A percentile compares a stretch with the other conserved stretches of the same genome.
These are phyloP conservation scores for Phaseolus lunatus DNA, from an alignment of 306 rosid genomes.

Conservation along the genomic window DNA sequence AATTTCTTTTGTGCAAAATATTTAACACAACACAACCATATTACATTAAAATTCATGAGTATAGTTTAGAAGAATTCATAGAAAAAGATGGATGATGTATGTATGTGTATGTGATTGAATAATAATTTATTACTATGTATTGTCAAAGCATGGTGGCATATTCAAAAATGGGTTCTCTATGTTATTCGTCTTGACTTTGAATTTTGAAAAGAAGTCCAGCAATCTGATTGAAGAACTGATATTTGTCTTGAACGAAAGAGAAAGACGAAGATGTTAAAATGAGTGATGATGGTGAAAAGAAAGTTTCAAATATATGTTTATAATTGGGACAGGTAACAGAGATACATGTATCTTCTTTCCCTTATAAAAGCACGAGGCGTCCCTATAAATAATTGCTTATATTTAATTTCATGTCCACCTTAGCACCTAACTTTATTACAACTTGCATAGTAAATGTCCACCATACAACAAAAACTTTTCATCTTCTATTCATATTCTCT, in stretches of 20 bases:
- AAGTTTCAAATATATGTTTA: slow-evolving; percentile 28
- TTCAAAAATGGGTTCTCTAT: slow-evolving; percentile 43
- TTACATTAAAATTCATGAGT: no score
- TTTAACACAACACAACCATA: no score
- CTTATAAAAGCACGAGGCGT: slow-evolving; percentile 48
- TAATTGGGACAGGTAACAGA: slow-evolving; percentile 27
- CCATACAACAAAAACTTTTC: not conserved
- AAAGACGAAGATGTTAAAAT: slow-evolving; percentile 1
- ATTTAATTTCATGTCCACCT: slow-evolving; percentile 2
- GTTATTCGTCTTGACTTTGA: slow-evolving; percentile 50
- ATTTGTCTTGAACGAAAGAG: not conserved
- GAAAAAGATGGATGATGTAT: no score
- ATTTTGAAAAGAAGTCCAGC: slow-evolving; percentile 39
- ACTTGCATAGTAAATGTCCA: slow-evolving; percentile 27
- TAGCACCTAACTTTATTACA: slow-evolving; percentile 19
- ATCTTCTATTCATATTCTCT: not conserved
- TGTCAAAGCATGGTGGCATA: not conserved
- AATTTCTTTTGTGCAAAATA: no score
- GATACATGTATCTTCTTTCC: slow-evolving; percentile 46
- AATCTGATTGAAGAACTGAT: slow-evolving; percentile 34
- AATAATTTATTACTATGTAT: not conserved
- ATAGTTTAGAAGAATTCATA: no score
- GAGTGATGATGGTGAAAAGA: not conserved
- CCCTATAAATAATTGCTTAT: slow-evolving; percentile 13
- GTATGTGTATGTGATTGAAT: not conserved